Percentiles rank a stretch among this genome's conserved stretches.
Conservation (phyloP, 1,139 yeast species). For the Debaryomyces sp. region DNA sequence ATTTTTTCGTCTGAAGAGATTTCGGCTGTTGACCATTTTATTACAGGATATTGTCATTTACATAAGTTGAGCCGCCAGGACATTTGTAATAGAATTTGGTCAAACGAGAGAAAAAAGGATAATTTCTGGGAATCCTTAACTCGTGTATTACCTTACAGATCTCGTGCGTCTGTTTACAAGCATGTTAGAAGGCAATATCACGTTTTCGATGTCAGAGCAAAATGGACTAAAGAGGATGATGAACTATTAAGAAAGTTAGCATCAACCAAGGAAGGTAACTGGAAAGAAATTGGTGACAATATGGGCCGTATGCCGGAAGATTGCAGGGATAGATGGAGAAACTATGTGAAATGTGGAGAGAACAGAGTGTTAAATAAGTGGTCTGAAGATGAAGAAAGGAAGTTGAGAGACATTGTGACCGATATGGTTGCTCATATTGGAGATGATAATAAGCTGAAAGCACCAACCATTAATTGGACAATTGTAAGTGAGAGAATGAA, state of each 20-base stretch:
- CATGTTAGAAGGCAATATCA: constrained; percentile 91
- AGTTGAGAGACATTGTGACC: constrained; percentile 57
- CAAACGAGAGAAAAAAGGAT: constrained; percentile 80
- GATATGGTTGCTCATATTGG: constrained; percentile 33
- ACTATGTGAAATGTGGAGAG: constrained; percentile 87
- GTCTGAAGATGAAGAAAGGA: constrained; percentile 72
- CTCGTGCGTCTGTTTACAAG: constrained; percentile 86
- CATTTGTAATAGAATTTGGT: constrained; percentile 85
- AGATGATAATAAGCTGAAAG: constrained; percentile 22
- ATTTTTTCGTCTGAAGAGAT: constrained; percentile 66
- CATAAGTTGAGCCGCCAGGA: constrained; percentile 65
- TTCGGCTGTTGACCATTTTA: constrained; percentile 69
- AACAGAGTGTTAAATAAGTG: constrained; percentile 77
- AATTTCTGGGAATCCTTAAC: constrained; percentile 86
- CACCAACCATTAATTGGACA: constrained; percentile 76
- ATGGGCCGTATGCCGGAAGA: constrained; percentile 97
- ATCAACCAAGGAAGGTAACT: constrained; percentile 70
- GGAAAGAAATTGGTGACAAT: constrained; percentile 78
- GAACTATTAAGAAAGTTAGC: constrained; percentile 63
- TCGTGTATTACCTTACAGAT: constrained; percentile 76
- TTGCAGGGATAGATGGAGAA: constrained; percentile 95
- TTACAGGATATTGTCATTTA: constrained; percentile 65
- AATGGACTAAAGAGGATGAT: constrained; percentile 87
- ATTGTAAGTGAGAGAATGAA: constrained; percentile 86
- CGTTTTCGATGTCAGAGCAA: constrained; percentile 82